Base-by-base conservation (phyloP, 2,329 filamentous ascomycete species). In the Fusarium sp. region DNA sequence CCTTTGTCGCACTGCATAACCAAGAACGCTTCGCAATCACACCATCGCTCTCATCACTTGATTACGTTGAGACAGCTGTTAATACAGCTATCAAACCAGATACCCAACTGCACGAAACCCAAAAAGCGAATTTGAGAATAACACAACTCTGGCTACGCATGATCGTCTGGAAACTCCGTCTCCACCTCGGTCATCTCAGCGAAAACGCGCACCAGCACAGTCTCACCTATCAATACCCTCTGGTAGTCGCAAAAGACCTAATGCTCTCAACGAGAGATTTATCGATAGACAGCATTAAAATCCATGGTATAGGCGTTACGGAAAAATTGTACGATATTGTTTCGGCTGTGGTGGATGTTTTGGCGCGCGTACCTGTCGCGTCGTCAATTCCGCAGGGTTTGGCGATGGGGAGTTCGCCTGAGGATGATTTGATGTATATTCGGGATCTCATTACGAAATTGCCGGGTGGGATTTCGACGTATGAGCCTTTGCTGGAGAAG, bases 241-340 rank as follows among this genome's bases (percentile, higher is more conserved):
- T 84, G 5, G 79, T 81, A 8, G 76, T 83, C 8, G 82, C 80
- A 13, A 81, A 78, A 49, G 80, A 82, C 4, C 71, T 83, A 8
- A 78, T 77, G 4, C 58, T 81, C 1, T 81, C 80, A 3, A 83
- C 80, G 0, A 69, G 79, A 3, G 79, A 81, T 27, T 71, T 84
- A 0, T 75, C 80, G 1, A 66, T 82, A 2, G 76, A 77, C 18
- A 80, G 79, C 46, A 79, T 84, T 56, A 78, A 75, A 21, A 78
- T 84, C 0, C 82, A 84, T 13, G 82, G 82, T 1, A 81, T 82
- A 12, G 82, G 82, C 0, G 66, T 84, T n/a, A 84, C 82, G 1
- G 82, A 84, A 59, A 84, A 84, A 63, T 66, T 84, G 0, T 84
- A 82, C 42, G 82, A 84, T 37, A 78, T 84, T 27, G 81, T 82